phyloP scores from a whole-genome alignment of 2,329 filamentous ascomycete species.

The Aspergillus pseudotamarii region DNA sequence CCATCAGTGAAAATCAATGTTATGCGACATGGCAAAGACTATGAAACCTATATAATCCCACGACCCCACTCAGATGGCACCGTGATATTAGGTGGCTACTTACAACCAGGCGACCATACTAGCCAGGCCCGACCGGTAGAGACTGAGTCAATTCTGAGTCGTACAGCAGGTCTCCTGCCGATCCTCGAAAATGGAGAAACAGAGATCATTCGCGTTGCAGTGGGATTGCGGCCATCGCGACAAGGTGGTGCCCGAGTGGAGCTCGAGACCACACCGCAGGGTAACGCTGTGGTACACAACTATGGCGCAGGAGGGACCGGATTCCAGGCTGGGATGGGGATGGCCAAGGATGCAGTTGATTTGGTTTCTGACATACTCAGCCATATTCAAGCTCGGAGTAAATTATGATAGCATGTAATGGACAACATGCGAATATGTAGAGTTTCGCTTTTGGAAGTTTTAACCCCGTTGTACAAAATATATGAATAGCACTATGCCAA shows the following conservation, averaged over 20 bases:
- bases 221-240: conserved; percentile 23
- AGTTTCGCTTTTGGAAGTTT: neutral
- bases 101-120: conserved; percentile 16
- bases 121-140: conserved; percentile 31
- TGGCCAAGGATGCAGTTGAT: conserved; percentile 20
- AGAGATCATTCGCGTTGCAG: conserved; percentile 38
- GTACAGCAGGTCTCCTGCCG: conserved; percentile 36
- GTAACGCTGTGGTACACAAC: conserved; percentile 21
- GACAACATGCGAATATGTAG: neutral
- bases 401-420: neutral
- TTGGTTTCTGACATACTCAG: neutral
- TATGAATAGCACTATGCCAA: neutral
- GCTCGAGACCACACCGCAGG: conserved; percentile 8
- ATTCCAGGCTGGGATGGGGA: conserved; percentile 42
- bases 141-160: conserved; percentile 41
- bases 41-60: conserved; percentile 48
- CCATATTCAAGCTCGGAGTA: neutral
- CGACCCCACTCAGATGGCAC: conserved; percentile 40
- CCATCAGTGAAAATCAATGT: conserved; percentile 38
- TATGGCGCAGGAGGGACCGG: conserved; percentile 52
- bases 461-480: fast-evolving
- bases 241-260: conserved; percentile 22
- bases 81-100: conserved; percentile 45
- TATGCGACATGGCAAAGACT: conserved; percentile 45
- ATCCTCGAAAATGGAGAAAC: conserved; percentile 29